These are phyloP conservation scores for Hypoxylon rickii DNA, from an alignment of 495 filamentous ascomycete genomes.

Conservation along the genomic window DNA sequence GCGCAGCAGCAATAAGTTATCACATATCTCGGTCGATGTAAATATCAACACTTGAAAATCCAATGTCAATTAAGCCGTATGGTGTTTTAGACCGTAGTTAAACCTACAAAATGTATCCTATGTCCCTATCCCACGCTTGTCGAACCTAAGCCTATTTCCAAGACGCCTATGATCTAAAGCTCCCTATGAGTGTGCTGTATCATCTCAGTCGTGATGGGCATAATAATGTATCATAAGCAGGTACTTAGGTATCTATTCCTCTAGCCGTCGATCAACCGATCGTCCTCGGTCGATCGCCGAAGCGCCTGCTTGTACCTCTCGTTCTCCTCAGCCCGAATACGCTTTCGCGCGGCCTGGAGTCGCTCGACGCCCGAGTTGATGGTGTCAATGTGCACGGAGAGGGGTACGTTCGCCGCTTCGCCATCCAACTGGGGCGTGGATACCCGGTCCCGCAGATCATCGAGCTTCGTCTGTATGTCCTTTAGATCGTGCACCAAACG, in stretches of 20 bases:
- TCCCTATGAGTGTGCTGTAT: too few species aligned
- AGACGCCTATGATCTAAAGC: too few species aligned
- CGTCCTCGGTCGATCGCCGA: slow-evolving; percentile 45
- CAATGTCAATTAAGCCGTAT: too few species aligned
- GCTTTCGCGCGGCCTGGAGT: slow-evolving; percentile 60
- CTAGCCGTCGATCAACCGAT: slow-evolving; percentile 35
- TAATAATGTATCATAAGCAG: too few species aligned
- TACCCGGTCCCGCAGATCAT: slow-evolving; percentile 69
- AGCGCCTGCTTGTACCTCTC: slow-evolving; percentile 58
- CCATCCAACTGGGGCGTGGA: slow-evolving; percentile 60
- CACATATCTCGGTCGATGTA: too few species aligned
- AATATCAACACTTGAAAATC: too few species aligned
- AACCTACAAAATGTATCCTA: too few species aligned
- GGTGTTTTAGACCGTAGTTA: too few species aligned
- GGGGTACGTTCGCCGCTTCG: slow-evolving; percentile 52
- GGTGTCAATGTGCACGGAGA: slow-evolving; percentile 70
- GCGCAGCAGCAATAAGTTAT: too few species aligned
- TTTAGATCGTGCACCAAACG: slow-evolving; percentile 66
- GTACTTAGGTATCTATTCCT: background rate
- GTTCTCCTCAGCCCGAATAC: slow-evolving; percentile 60
- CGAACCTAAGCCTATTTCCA: too few species aligned
- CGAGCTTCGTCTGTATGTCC: slow-evolving; percentile 67
- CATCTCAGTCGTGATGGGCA: too few species aligned
- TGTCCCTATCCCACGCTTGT: too few species aligned
- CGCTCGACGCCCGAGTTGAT: slow-evolving; percentile 70